Conservation (phyloP, 2,329 filamentous ascomycete genomes). For the Zymoseptoria tritici region DNA sequence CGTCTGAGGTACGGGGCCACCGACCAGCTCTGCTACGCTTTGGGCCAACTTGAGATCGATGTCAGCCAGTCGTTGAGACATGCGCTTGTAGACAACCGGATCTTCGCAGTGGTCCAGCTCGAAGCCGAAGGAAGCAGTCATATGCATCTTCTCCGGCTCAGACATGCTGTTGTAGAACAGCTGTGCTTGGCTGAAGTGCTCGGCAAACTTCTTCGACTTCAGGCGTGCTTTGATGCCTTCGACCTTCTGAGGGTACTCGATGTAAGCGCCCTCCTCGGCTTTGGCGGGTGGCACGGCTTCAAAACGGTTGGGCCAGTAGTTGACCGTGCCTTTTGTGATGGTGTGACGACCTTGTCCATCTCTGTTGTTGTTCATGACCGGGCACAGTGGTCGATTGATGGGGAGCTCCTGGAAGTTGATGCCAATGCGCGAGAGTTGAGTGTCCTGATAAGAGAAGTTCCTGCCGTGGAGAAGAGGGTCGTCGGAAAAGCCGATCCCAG, state of each 20-base stretch:
- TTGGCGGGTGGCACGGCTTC: conserved; percentile 56
- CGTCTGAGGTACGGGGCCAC: conserved; percentile 52
- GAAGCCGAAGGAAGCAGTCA: conserved; percentile 55
- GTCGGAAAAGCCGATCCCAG: conserved; percentile 68
- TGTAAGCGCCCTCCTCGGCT: conserved; percentile 57
- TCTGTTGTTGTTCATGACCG: conserved; percentile 29
- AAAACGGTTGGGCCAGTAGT: conserved; percentile 74
- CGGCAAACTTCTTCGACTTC: conserved; percentile 65
- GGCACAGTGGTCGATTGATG: conserved; percentile 54
- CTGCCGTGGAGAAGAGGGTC: conserved; percentile 68
- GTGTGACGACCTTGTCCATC: conserved; percentile 55
- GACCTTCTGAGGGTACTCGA: conserved; percentile 59
- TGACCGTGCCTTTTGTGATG: conserved; percentile 65
- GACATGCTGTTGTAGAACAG: conserved; percentile 76
- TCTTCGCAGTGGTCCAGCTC: conserved; percentile 80
- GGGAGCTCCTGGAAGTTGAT: conserved; percentile 70
- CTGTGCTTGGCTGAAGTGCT: conserved; percentile 67
- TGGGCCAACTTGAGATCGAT: conserved; percentile 66
- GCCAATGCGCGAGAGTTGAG: conserved; percentile 62
- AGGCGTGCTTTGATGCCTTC: conserved; percentile 63
- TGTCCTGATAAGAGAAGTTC: conserved; percentile 62
- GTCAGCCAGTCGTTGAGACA: conserved; percentile 60
- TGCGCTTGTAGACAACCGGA: conserved; percentile 63
- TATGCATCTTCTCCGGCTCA: conserved; percentile 56
- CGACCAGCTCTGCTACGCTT: conserved; percentile 62